Evolutionary conservation across 352 stramenopile species (phyloP).

Genomic region (Globisporangium middletonii): DNA sequence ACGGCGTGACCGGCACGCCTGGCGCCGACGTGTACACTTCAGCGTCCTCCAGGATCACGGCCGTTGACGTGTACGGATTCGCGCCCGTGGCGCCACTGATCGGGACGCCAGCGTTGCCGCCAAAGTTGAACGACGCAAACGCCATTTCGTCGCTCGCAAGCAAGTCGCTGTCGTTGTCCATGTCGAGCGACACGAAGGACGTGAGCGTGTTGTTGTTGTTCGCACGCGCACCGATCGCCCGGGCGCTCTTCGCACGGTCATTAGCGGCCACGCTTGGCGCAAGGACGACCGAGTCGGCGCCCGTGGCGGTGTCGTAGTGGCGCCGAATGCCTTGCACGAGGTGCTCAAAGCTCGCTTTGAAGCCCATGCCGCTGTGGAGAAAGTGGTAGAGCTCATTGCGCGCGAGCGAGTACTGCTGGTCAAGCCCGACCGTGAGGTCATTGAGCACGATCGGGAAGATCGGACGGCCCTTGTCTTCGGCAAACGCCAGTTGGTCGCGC

Average conservation of each 20-base stretch:
- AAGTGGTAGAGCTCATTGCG: slow-evolving; percentile 82
- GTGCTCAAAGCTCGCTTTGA: slow-evolving; percentile 51
- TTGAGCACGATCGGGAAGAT: slow-evolving; percentile 82
- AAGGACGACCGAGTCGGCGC: neutral
- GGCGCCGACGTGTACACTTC: slow-evolving; percentile 10
- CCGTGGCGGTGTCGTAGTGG: slow-evolving; percentile 16
- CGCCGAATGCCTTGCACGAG: slow-evolving; percentile 38
- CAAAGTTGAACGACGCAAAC: slow-evolving; percentile 20
- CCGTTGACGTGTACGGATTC: slow-evolving; percentile 16
- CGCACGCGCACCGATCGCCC: neutral
- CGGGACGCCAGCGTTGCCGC: neutral
- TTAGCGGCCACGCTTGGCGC: neutral
- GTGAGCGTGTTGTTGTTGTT: slow-evolving; percentile 14
- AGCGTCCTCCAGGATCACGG: slow-evolving; percentile 15
- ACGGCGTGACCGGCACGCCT: slow-evolving; percentile 11
- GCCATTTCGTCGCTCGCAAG: slow-evolving; percentile 11
- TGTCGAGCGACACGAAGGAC: slow-evolving; percentile 18
- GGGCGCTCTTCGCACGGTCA: neutral
- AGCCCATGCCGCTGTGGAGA: slow-evolving; percentile 61
- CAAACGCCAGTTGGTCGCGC: slow-evolving; percentile 75
- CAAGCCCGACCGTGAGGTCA: slow-evolving; percentile 60
- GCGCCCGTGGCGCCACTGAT: neutral
- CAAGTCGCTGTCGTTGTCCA: slow-evolving; percentile 7
- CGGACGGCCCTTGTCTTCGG: slow-evolving; percentile 74
- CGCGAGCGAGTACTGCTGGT: slow-evolving; percentile 79